Conservation (phyloP, 371 early-diverging fungal species). For the Mucor mucedo region DNA sequence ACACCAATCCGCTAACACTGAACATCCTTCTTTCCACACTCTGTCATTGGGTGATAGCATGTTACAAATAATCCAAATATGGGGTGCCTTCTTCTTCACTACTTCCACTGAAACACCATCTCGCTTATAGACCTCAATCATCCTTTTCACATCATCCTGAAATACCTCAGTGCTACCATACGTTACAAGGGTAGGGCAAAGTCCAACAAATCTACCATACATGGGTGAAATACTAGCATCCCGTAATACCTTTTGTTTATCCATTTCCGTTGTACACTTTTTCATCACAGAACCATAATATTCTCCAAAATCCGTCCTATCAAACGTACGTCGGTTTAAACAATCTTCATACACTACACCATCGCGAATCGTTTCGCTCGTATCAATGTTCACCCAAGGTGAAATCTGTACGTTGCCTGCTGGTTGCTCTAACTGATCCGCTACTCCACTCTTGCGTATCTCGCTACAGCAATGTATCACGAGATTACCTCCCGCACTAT, state of each 20-base stretch:
- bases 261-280: neutral
- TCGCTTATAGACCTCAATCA: slow-evolving; percentile 25
- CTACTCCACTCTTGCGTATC: neutral
- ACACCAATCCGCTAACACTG: slow-evolving; percentile 28
- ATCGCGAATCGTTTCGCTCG: neutral
- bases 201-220: slow-evolving; percentile 27
- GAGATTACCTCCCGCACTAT: slow-evolving; percentile 48
- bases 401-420: slow-evolving; percentile 36
- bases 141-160: slow-evolving; percentile 29
- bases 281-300: slow-evolving; percentile 2
- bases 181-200: slow-evolving; percentile 37
- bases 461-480: slow-evolving; percentile 13
- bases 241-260: slow-evolving; percentile 12
- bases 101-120: slow-evolving; percentile 32
- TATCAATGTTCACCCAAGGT: slow-evolving; percentile 41
- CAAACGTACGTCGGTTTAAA: neutral
- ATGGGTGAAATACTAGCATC: slow-evolving; percentile 33
- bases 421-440: slow-evolving; percentile 12
- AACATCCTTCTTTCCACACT: slow-evolving; percentile 25
- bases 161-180: slow-evolving; percentile 38
- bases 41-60: slow-evolving; percentile 18
- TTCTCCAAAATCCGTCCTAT: neutral
- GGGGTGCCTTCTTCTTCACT: slow-evolving; percentile 30
- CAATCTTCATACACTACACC: slow-evolving; percentile 10
- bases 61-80: slow-evolving; percentile 35